These are phyloP conservation scores for Alternaria sp. DNA, from an alignment of 2,329 filamentous ascomycete genomes.

Conservation along the genomic window DNA sequence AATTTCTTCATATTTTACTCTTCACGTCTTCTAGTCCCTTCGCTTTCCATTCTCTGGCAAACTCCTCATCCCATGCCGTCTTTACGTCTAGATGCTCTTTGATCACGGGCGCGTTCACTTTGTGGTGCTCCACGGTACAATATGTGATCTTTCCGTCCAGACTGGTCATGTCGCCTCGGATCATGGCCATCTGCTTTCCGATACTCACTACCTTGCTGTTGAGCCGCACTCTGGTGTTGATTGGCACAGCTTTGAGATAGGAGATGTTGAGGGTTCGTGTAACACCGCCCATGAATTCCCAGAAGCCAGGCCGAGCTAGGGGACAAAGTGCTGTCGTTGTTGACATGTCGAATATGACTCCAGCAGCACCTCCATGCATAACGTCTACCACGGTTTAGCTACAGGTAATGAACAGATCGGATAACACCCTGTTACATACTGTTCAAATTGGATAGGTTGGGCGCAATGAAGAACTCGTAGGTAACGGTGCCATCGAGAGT, in stretches of 20 bases:
- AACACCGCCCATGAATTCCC: slow-evolving; percentile 61
- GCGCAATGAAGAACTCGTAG: slow-evolving; percentile 43
- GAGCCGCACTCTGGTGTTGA: slow-evolving; percentile 53
- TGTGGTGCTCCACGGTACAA: slow-evolving; percentile 61
- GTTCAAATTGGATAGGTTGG: slow-evolving; percentile 49
- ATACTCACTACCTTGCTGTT: slow-evolving; percentile 53
- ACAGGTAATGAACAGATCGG: background rate
- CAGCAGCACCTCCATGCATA: slow-evolving; percentile 50
- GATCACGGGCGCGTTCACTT: slow-evolving; percentile 54
- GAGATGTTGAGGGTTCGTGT: slow-evolving; percentile 59
- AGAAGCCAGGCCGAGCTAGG: slow-evolving; percentile 56
- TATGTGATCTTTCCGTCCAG: slow-evolving; percentile 56
- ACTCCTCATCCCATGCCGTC: slow-evolving; percentile 55
- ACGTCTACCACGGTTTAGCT: slow-evolving; percentile 39
- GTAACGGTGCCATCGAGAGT: slow-evolving; percentile 42
- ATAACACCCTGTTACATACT: slow-evolving; percentile 24
- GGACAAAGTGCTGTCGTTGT: slow-evolving; percentile 59
- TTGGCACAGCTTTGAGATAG: slow-evolving; percentile 58
- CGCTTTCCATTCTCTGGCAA: slow-evolving; percentile 40
- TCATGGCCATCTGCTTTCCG: slow-evolving; percentile 60
- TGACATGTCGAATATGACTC: slow-evolving; percentile 50
- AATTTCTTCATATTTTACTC: slow-evolving; percentile 25
- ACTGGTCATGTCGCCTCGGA: slow-evolving; percentile 58
- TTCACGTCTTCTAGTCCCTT: slow-evolving; percentile 12
- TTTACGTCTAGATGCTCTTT: slow-evolving; percentile 48